A percentile compares a stretch with the other conserved stretches of the same genome.
Evolutionary conservation across 345 rosid genomes (phyloP).

Genomic region (Abelmoschus esculentus): DNA sequence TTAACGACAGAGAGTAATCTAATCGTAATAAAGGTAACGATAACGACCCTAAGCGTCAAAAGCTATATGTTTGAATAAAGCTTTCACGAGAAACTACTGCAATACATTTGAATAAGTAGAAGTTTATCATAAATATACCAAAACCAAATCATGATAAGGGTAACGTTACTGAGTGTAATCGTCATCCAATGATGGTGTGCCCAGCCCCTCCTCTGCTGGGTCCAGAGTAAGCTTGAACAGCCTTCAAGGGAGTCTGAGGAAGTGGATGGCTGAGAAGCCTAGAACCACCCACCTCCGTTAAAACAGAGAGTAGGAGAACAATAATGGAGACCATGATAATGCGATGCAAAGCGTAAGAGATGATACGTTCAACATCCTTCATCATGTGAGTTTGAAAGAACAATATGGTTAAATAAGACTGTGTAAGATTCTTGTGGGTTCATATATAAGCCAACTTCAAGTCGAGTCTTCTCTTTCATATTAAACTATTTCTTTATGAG

Average conservation of each 20-base stretch:
- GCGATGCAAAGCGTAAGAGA: neutral
- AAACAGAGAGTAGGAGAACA: conserved; percentile 11
- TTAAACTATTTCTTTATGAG: neutral
- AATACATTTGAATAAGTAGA: too few species aligned
- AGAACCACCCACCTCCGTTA: conserved; percentile 15
- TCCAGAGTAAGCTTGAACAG: conserved; percentile 24
- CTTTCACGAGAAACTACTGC: too few species aligned
- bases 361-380: conserved; percentile 10
- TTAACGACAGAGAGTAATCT: too few species aligned
- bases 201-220: conserved; percentile 29
- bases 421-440: neutral
- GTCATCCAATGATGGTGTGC: neutral
- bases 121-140: neutral
- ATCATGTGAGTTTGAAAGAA: neutral
- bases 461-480: neutral
- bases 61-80: too few species aligned
- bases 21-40: too few species aligned
- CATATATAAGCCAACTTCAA: neutral
- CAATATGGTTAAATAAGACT: neutral
- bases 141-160: neutral
- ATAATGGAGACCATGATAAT: neutral
- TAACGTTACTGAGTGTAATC: neutral
- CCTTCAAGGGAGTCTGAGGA: conserved; percentile 7
- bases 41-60: too few species aligned
- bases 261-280: conserved; percentile 13